A percentile compares a stretch with the other conserved stretches of the same genome.
Evolutionary conservation across 1,284 basidiomycete genomes (phyloP).

Genomic region (Dichomitus squalens): DNA sequence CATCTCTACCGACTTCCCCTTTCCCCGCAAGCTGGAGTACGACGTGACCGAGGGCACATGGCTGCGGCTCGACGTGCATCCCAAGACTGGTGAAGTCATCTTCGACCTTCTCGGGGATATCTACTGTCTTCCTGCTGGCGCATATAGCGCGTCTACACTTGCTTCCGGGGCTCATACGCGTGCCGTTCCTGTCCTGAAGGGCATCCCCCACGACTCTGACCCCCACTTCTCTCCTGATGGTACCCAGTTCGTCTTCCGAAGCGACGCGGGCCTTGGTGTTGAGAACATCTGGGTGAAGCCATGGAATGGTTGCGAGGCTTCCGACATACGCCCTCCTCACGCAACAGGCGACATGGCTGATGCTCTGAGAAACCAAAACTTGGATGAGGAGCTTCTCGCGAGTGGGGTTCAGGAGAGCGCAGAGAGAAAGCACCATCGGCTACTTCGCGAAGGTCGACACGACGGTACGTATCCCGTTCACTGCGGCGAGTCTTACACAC

Average conservation of each 20-base stretch:
- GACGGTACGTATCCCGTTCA: slow-evolving; percentile 41
- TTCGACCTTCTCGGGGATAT: slow-evolving; percentile 77
- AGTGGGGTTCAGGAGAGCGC: slow-evolving; percentile 51
- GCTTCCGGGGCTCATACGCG: slow-evolving; percentile 24
- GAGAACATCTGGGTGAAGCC: slow-evolving; percentile 73
- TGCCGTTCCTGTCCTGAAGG: slow-evolving; percentile 57
- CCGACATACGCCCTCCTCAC: slow-evolving; percentile 48
- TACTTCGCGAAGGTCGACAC: slow-evolving; percentile 61
- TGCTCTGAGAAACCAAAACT: slow-evolving; percentile 39
- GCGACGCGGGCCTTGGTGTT: slow-evolving; percentile 69
- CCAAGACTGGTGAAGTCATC: slow-evolving; percentile 65
- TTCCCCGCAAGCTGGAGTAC: slow-evolving; percentile 64
- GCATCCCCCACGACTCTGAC: slow-evolving; percentile 69
- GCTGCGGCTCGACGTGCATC: slow-evolving; percentile 72
- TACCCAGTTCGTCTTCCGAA: slow-evolving; percentile 60
- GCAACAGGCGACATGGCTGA: slow-evolving; percentile 33
- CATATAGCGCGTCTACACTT: slow-evolving; percentile 34
- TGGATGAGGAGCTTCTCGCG: slow-evolving; percentile 52
- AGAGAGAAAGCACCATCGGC: slow-evolving; percentile 47
- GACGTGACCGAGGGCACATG: slow-evolving; percentile 74
- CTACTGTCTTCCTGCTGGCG: slow-evolving; percentile 60
- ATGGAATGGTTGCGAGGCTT: slow-evolving; percentile 63
- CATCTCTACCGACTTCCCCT: slow-evolving; percentile 76
- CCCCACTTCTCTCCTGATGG: slow-evolving; percentile 73
- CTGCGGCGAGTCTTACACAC: background rate